Base-by-base conservation (phyloP, 1,139 yeast species). In the Yamadazyma songkhlaensis region DNA sequence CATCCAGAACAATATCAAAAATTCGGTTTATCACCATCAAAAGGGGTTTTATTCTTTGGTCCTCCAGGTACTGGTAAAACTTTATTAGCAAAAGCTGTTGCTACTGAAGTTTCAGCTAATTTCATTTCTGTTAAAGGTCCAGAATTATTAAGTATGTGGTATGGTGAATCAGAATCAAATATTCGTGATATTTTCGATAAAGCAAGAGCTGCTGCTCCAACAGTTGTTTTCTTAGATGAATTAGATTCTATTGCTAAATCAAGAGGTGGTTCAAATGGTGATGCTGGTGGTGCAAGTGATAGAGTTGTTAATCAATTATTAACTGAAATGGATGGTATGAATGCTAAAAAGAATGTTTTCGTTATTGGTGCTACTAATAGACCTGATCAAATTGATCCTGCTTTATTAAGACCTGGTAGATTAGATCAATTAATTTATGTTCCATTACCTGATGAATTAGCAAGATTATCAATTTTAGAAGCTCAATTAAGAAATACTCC, bases 11-110 rank as follows among this genome's bases (percentile, higher is more conserved):
- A 90, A 77, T 92, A 89, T 71, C 88, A 94, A 67, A 92, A 92
- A 72, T 90, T 92, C 60, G 98, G 98, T 47, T 79, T 92, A 64
- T 84, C 97, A 13, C 98, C 98, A 39, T 81, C 97, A 37, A 90
- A 90, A 72, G 99, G 99, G 72, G 97, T 92, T 50, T 75, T 94
- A 61, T 92, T 94, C 75, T 92, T 86, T 65, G 99, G 99, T 54
- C 98, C 98, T 40, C 98, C 98, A 45, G 98, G 98, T 83, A 90
- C 97, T 48, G 98, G 98, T 87, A 90, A 90, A 69, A 90, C 98
- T 6, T 74, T 92, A 57, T 77, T 92, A 53, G 98, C 98, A 32
- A 92, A 92, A 67, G 98, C 98, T 35, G 97, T 92, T 51, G 97
- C 98, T 34, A 90, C 97, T 39, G 97, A 92, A 64, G 97, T 89